Base-by-base conservation (phyloP, 306 rosid species). In the Leucaena leucocephala region DNA sequence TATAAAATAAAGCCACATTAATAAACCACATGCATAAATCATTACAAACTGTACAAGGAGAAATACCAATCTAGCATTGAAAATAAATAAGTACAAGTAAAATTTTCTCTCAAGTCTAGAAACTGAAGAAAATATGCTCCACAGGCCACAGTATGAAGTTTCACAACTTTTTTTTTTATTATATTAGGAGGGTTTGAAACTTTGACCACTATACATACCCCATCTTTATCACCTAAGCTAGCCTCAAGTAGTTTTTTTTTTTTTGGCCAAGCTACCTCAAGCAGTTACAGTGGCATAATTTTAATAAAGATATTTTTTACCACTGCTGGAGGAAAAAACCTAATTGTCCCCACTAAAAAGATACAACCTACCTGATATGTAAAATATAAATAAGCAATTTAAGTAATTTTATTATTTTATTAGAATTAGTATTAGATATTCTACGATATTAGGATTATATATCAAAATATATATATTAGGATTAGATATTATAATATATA, bases 1-100 rank as follows among this genome's bases (percentile, higher is more conserved):
- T 17, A 10, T 38, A 48, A 33, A 27, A 40, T 7, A 39, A 74
- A 40, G 50, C 78, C 68, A n/a, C 36, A 1, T 6, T 6, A 42
- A 74, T 42, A 57, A 74, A 52, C 57, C 2, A 43, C 67, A 76
- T 45, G 21, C 79, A 46, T 38, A 44, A 62, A 43, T 61, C 59
- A 57, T 10, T 62, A 34, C 78, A 61, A 36, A 73, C 50, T 38
- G 35, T 19, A 11, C 36, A 72, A 17, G 76, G n/a, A 54, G 39
- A 54, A 55, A 71, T 27, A 27, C 40, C 27, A 55, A 10, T n/a
- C 19, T 39, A 54, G 19, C 50, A 19, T 36, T 52, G 50, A 19
- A 73, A 54, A 73, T 10, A 11, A 35, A 27, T 33, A 6, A 49
- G 44, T 33, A 27, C 8, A 16, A 72, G 19, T 15, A 71, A 71